These are phyloP conservation scores for Paralagenidium karlingii DNA, from an alignment of 352 stramenopile genomes.

Conservation along the genomic window DNA sequence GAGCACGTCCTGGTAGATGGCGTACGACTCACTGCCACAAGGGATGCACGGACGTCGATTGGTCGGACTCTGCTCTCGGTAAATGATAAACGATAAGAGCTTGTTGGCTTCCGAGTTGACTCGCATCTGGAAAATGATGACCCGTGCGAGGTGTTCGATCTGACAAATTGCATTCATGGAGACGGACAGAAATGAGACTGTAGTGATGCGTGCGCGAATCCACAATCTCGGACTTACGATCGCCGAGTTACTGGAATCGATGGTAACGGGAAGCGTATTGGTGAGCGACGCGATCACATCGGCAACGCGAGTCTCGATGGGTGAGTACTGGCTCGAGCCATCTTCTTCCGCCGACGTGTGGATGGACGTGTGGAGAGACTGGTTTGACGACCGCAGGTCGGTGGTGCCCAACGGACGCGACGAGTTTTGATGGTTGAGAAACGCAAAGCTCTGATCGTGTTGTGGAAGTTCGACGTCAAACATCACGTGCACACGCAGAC, in stretches of 20 bases:
- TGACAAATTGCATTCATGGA: no score
- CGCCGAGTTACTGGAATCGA: constrained; percentile 17
- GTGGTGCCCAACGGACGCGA: no score
- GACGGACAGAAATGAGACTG: no score
- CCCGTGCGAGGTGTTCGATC: constrained; percentile 10
- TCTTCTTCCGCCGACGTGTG: constrained; percentile 8
- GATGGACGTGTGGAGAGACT: constrained; percentile 1
- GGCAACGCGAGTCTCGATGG: constrained; percentile 10
- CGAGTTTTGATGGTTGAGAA: no score
- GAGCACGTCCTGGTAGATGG: constrained; percentile 28
- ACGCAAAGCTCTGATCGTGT: constrained; percentile 18
- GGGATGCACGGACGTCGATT: constrained; percentile 28
- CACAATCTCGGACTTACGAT: constrained; percentile 9
- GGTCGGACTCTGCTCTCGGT: constrained; percentile 28
- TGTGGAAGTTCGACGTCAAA: neutral
- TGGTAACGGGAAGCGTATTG: constrained; percentile 14
- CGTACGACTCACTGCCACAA: constrained; percentile 13
- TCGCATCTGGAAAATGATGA: constrained; percentile 23
- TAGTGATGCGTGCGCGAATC: no score
- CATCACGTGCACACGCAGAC: no score
- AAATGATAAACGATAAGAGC: constrained; percentile 32
- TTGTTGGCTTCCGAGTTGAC: constrained; percentile 20
- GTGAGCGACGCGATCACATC: constrained; percentile 16
- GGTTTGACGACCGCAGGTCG: no score
- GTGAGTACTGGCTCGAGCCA: constrained; percentile 7